Conservation (phyloP, 768 basidiomycete species). For the Boletus vinaceobasis region DNA sequence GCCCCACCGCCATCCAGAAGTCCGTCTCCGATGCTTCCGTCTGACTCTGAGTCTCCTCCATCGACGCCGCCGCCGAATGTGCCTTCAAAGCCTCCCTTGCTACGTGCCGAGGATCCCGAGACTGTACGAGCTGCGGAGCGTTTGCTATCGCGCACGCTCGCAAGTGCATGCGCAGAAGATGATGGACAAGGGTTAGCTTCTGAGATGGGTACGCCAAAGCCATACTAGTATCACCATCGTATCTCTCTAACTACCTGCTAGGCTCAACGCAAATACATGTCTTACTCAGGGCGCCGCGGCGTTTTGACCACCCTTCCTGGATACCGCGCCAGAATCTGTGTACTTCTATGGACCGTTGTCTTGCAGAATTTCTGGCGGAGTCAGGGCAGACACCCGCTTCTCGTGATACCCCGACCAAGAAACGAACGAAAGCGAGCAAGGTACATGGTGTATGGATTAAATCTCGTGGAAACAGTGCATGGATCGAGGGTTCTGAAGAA, state of each 20-base stretch:
- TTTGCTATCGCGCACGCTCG: conserved; percentile 43
- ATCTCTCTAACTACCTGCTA: conserved; percentile 15
- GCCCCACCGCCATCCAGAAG: conserved; percentile 23
- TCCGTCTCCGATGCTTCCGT: conserved; percentile 20
- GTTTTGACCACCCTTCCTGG: conserved; percentile 47
- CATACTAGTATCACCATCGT: background rate
- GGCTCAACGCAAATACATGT: conserved; percentile 48
- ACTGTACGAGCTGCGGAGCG: conserved; percentile 35
- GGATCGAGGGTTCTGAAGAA: conserved; percentile 4
- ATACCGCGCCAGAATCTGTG: conserved; percentile 43
- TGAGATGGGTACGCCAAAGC: conserved; percentile 36
- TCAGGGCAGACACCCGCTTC: conserved; percentile 9
- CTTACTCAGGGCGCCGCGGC: conserved; percentile 44
- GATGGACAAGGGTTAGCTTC: conserved; percentile 36
- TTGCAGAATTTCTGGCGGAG: conserved; percentile 35
- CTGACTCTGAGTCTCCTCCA: conserved; percentile 23
- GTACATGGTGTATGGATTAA: conserved; percentile 45
- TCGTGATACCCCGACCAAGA: conserved; percentile 20
- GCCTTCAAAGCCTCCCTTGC: background rate
- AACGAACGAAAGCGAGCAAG: conserved; percentile 26
- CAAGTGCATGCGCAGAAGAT: conserved; percentile 42
- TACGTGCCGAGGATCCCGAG: conserved; percentile 35
- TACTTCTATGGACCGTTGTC: conserved; percentile 34
- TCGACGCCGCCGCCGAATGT: conserved; percentile 17
- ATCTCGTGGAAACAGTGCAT: conserved; percentile 11